Evolutionary conservation across 2,329 filamentous ascomycete genomes (phyloP).

Genomic region (Verticillium tricorpus): DNA sequence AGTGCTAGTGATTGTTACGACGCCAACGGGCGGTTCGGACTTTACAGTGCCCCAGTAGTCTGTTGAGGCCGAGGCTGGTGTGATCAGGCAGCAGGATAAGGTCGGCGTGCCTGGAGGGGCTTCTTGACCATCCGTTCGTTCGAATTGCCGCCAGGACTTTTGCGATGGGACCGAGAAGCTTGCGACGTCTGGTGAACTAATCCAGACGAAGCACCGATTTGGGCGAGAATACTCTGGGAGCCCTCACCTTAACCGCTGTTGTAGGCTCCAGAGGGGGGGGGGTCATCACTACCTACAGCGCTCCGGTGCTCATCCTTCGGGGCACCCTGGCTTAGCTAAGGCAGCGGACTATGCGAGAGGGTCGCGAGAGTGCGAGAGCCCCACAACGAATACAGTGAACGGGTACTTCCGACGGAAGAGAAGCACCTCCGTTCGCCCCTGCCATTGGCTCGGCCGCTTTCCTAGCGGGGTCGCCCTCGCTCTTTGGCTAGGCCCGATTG

Average conservation of each 20-base stretch:
- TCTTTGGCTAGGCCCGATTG: slow-evolving; percentile 2
- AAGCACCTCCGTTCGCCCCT: too few relatives aligned
- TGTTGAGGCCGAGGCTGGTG: background rate
- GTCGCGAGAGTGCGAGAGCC: background rate
- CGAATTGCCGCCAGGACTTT: background rate
- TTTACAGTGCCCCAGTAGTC: background rate
- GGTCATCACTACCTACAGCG: background rate
- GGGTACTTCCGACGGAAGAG: background rate
- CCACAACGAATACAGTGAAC: background rate
- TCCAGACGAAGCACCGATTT: too few relatives aligned
- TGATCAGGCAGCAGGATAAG: background rate
- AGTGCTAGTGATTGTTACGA: background rate
- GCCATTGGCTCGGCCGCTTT: background rate
- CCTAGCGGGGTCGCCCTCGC: background rate
- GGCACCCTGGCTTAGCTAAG: background rate
- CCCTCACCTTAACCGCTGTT: background rate
- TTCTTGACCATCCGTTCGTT: background rate
- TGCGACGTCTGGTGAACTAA: background rate
- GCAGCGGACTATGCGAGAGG: background rate
- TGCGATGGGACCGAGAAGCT: background rate
- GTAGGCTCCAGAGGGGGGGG: background rate
- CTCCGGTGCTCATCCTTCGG: background rate
- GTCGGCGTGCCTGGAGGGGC: background rate
- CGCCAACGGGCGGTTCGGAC: background rate
- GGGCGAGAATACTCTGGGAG: too few relatives aligned